Evolutionary conservation across 1,284 basidiomycete genomes (phyloP), one percentile per base, ranked within the genome.

Genomic region (Vanrija humicola): DNA sequence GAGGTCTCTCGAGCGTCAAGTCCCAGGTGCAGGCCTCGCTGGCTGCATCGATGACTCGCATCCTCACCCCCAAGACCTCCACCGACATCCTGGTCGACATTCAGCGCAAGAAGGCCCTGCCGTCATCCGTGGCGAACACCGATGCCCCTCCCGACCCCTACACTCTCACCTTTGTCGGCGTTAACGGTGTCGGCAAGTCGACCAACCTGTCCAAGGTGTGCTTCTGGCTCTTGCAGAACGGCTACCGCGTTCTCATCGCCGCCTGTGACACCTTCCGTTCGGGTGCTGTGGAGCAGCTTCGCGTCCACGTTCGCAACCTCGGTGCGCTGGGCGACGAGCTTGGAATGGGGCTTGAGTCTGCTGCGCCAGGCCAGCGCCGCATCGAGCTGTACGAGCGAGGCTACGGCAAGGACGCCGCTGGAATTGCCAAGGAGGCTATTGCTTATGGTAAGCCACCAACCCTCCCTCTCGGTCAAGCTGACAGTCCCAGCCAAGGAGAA

Each of bases 221-320:
- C 77, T 98, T 98, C 79, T 98, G 96, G 96, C 81, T 99, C 19
- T 86, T 98, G 46, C 95, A 98, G 77, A 98, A 99, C 70, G 87
- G 88, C 9, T 77, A 95, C 43, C 82, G 88, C 28, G 95, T 99
- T 19, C 81, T 98, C 62, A 98, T 99, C 65, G 96, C 96, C 25
- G 96, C 96, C 12, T 98, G 96, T 70, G 96, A 99, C 74, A 98
- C 96, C 4, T 99, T 99, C 81, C 82, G 94, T 82, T 91, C 89
- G 68, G 96, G 96, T 29, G 96, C 96, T 0, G 95, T 99, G 39
- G 96, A 99, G 76, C 96, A 99, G 76, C 82, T 99, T 28, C 84
- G 94, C 8, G 93, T 97, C 8, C 96, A 98, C 75, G 95, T 98
- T 19, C 83, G 91, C 53, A 99, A 99, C 76, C 77, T 99, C 59